Conservation (phyloP, 495 filamentous ascomycete genomes). For the Friedmanniomyces simplex region DNA sequence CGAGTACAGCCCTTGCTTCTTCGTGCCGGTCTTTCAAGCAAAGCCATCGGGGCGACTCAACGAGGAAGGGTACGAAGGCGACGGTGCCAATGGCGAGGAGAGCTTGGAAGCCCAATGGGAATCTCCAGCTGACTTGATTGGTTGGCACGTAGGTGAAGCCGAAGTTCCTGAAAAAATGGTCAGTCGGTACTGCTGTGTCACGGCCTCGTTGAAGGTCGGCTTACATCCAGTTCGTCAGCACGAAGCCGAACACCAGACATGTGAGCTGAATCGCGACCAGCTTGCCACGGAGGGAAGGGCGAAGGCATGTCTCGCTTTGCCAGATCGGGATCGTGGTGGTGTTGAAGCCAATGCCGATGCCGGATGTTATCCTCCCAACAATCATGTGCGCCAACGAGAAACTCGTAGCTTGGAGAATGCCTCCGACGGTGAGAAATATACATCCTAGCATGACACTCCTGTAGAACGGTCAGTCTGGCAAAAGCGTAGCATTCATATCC, state of each 20-base stretch:
- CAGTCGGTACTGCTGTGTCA: background rate
- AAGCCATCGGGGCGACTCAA: conserved; percentile 27
- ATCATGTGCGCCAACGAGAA: conserved; percentile 25
- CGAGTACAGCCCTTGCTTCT: conserved; percentile 24
- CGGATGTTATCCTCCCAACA: conserved; percentile 24
- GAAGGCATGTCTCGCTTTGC: conserved; percentile 61
- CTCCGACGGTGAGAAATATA: conserved; percentile 20
- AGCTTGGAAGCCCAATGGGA: conserved; percentile 38
- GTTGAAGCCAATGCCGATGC: conserved; percentile 26
- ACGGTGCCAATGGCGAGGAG: conserved; percentile 29
- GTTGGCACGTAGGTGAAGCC: conserved; percentile 38
- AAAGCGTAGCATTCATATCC: no score
- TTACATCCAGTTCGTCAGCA: conserved; percentile 31
- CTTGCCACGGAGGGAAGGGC: conserved; percentile 43
- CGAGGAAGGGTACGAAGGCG: conserved; percentile 10
- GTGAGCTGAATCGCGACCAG: conserved; percentile 29
- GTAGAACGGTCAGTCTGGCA: conserved; percentile 29
- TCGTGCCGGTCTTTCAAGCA: conserved; percentile 25
- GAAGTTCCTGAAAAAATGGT: conserved; percentile 22
- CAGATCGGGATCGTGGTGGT: conserved; percentile 57
- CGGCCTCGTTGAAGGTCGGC: background rate
- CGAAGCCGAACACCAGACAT: conserved; percentile 25
- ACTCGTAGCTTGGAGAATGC: conserved; percentile 24
- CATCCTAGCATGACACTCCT: conserved; percentile 16
- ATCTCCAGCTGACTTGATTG: conserved; percentile 31